A percentile compares a stretch with the other conserved stretches of the same genome.
Conservation (phyloP, 1,139 yeast species). For the Wickerhamomyces sp. region DNA sequence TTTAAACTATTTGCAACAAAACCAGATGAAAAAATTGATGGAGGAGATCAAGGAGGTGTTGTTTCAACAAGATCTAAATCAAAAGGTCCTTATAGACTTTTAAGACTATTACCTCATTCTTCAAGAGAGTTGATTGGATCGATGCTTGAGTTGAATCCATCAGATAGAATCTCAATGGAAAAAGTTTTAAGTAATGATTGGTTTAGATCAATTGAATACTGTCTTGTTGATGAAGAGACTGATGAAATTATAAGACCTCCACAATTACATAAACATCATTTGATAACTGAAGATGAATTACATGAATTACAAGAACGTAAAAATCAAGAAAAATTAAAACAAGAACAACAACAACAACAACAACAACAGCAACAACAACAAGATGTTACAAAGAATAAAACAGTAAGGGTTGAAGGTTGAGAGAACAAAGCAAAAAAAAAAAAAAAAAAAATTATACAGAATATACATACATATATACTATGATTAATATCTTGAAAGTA, state of each 20-base stretch:
- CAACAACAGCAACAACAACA: neutral
- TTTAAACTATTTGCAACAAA: conserved; percentile 36
- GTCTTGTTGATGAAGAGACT: conserved; percentile 31
- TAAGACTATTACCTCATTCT: conserved; percentile 76
- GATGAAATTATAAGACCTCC: conserved; percentile 20
- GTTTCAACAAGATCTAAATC: conserved; percentile 23
- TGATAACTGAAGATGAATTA: conserved; percentile 49
- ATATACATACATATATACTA: no score
- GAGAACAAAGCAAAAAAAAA: neutral
- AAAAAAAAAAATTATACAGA: neutral
- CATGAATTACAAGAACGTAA: conserved; percentile 23
- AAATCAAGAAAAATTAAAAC: conserved; percentile 16
- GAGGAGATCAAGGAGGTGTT: conserved; percentile 26
- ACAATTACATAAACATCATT: conserved; percentile 46
- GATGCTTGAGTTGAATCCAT: conserved; percentile 71
- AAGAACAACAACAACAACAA: conserved; percentile 4
- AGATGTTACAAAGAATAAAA: neutral
- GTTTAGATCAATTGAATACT: conserved; percentile 40
- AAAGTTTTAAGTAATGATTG: conserved; percentile 67
- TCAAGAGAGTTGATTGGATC: conserved; percentile 65
- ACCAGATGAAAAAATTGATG: conserved; percentile 24
- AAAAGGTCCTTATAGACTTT: conserved; percentile 75
- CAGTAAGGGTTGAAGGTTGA: no score
- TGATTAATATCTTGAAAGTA: conserved; percentile 8
- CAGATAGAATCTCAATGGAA: conserved; percentile 60